phyloP scores from a whole-genome alignment of 2,329 filamentous ascomycete species.

The Verticillium dahliae region DNA sequence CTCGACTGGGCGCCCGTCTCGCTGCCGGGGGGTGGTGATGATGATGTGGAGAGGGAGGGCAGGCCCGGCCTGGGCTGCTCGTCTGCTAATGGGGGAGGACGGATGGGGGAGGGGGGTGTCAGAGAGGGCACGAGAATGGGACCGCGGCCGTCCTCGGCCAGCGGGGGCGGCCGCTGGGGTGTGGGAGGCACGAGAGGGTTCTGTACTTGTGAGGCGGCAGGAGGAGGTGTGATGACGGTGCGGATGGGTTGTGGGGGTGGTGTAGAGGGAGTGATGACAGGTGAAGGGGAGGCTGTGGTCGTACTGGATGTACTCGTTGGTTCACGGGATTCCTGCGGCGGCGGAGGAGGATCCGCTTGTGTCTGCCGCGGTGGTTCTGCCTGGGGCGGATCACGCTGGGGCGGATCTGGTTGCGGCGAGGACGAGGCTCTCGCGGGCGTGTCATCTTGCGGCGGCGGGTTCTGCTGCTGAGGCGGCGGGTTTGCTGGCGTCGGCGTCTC shows the following conservation, averaged over 20 bases:
- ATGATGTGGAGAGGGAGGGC: neutral
- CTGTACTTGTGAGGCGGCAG: constrained; percentile 1
- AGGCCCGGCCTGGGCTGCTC: neutral
- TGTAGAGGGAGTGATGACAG: constrained; percentile 1
- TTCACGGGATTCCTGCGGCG: neutral
- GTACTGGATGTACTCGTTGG: constrained; percentile 1
- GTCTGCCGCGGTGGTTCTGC: constrained; percentile 2
- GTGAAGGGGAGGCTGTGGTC: constrained; percentile 2
- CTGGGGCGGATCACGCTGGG: constrained; percentile 1
- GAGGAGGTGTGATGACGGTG: neutral
- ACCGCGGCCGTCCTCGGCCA: neutral
- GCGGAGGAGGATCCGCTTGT: neutral
- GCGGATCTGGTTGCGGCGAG: constrained; percentile 1
- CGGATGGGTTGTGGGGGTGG: constrained; percentile 1
- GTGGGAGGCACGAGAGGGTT: neutral
- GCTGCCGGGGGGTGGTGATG: neutral
- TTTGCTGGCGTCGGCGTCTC: neutral
- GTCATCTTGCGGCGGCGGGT: neutral
- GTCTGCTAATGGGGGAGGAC: constrained; percentile 3
- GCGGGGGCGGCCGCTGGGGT: neutral
- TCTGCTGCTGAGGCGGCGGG: neutral
- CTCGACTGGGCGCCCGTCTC: neutral
- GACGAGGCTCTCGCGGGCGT: neutral
- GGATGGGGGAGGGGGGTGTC: constrained; percentile 3
- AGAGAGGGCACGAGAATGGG: neutral